A percentile compares a stretch with the other conserved stretches of the same genome.
Conservation (phyloP, 2,329 filamentous ascomycete species). For the Curvularia lunata region DNA sequence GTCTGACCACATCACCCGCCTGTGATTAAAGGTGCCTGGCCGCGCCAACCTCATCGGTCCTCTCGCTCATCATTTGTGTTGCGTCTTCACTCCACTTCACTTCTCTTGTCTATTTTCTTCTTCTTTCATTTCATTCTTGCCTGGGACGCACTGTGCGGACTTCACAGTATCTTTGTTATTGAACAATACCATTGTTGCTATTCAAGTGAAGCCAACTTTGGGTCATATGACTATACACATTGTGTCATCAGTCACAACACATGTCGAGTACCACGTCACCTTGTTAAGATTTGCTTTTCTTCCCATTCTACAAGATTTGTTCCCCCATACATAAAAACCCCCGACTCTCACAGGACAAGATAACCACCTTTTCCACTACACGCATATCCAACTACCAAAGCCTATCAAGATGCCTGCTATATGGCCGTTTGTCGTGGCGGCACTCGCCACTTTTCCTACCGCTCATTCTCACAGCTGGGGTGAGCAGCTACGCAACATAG, state of each 20-base stretch:
- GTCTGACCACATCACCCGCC: conserved; percentile 30
- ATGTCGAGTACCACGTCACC: conserved; percentile 23
- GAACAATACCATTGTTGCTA: conserved; percentile 39
- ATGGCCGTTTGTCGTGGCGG: conserved; percentile 22
- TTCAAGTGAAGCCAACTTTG: conserved; percentile 33
- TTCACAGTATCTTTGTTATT: conserved; percentile 27
- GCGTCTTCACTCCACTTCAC: conserved; percentile 22
- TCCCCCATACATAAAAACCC: background rate
- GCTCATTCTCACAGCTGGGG: conserved; percentile 74
- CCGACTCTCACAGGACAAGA: conserved; percentile 14
- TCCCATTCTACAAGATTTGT: conserved; percentile 1
- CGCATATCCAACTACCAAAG: conserved; percentile 5
- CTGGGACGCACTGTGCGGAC: conserved; percentile 22
- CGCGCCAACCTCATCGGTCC: conserved; percentile 24
- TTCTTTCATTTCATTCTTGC: conserved; percentile 23
- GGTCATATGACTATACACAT: conserved; percentile 24
- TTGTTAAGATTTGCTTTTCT: conserved; percentile 1
- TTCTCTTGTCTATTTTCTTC: conserved; percentile 3
- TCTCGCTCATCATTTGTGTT: conserved; percentile 23
- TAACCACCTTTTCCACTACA: background rate
- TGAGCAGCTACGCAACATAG: conserved; percentile 75
- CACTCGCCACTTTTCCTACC: conserved; percentile 28
- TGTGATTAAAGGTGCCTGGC: conserved; percentile 44
- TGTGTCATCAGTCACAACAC: conserved; percentile 19
- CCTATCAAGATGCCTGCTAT: conserved; percentile 29